phyloP scores from a whole-genome alignment of 2,329 filamentous ascomycete genomes.

The Neofusicoccum sp. region DNA sequence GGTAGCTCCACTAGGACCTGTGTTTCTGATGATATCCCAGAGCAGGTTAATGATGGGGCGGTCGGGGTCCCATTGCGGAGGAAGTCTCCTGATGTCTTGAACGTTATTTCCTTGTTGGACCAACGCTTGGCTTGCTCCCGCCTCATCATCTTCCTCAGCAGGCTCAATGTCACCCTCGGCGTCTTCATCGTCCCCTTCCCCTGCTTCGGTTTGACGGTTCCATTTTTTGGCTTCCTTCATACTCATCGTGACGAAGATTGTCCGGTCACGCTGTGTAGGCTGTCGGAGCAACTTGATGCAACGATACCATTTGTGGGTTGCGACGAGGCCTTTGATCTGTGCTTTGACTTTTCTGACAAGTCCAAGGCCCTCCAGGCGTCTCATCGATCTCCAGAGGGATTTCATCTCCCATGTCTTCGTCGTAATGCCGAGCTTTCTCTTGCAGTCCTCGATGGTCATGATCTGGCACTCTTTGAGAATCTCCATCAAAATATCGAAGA shows the following conservation, averaged over 20 bases:
- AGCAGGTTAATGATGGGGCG: slow-evolving; percentile 52
- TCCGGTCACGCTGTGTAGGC: slow-evolving; percentile 32
- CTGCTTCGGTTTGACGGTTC: background rate
- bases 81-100: slow-evolving; percentile 32
- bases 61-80: slow-evolving; percentile 57
- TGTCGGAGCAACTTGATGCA: slow-evolving; percentile 44
- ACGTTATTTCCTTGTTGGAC: slow-evolving; percentile 25
- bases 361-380: slow-evolving; percentile 40
- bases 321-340: slow-evolving; percentile 30
- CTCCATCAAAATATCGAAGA: slow-evolving; percentile 49
- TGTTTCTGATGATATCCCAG: slow-evolving; percentile 47
- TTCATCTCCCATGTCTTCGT: slow-evolving; percentile 38
- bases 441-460: slow-evolving; percentile 53
- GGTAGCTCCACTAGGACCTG: slow-evolving; percentile 51
- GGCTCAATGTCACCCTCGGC: slow-evolving; percentile 11
- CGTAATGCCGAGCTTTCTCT: slow-evolving; percentile 29
- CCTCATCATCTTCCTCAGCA: slow-evolving; percentile 28
- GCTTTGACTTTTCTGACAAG: slow-evolving; percentile 40
- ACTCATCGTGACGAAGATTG: slow-evolving; percentile 32
- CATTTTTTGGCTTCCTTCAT: slow-evolving; percentile 19
- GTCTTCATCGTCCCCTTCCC: slow-evolving; percentile 16
- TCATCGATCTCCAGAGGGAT: slow-evolving; percentile 38
- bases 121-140: slow-evolving; percentile 25
- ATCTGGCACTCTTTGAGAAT: slow-evolving; percentile 51
- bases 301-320: slow-evolving; percentile 29